Conservation (phyloP, 2,329 filamentous ascomycete species). For the Lachnellula willkommii region DNA sequence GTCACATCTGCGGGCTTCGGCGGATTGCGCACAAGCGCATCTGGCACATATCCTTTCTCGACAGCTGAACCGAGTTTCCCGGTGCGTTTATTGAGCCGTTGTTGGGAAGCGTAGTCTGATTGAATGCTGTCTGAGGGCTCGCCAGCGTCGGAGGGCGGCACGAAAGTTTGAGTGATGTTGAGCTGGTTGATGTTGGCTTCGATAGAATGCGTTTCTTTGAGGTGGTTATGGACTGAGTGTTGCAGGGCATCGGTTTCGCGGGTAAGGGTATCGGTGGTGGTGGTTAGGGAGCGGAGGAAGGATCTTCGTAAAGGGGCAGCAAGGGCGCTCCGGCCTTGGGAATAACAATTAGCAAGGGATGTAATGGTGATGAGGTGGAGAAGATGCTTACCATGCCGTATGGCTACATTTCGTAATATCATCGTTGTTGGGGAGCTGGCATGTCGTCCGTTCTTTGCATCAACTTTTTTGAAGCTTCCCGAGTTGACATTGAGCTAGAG, state of each 20-base stretch:
- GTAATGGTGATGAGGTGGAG: neutral
- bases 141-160: slow-evolving; percentile 19
- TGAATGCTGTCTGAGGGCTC: slow-evolving; percentile 10
- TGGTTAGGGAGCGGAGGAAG: slow-evolving; percentile 38
- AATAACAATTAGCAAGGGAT: slow-evolving; percentile 17
- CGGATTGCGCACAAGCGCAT: slow-evolving; percentile 63
- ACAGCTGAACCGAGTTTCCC: slow-evolving; percentile 45
- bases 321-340: slow-evolving; percentile 49
- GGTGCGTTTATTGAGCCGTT: slow-evolving; percentile 41
- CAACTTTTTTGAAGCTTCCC: slow-evolving; percentile 27
- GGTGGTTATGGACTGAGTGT: slow-evolving; percentile 15
- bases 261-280: slow-evolving; percentile 24
- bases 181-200: slow-evolving; percentile 22
- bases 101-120: slow-evolving; percentile 19
- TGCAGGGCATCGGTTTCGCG: slow-evolving; percentile 14
- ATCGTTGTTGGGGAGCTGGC: slow-evolving; percentile 36
- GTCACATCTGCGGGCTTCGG: slow-evolving; percentile 75
- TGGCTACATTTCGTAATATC: slow-evolving; percentile 50
- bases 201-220: slow-evolving; percentile 19
- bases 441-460: slow-evolving; percentile 11
- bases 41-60: slow-evolving; percentile 57
- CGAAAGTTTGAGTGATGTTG: slow-evolving; percentile 20
- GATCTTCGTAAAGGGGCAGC: slow-evolving; percentile 37
- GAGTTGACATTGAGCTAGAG: slow-evolving; percentile 14
- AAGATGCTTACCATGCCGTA: slow-evolving; percentile 47